phyloP scores from a whole-genome alignment of 169 alveolate species.

The Nephromyces sp. region DNA sequence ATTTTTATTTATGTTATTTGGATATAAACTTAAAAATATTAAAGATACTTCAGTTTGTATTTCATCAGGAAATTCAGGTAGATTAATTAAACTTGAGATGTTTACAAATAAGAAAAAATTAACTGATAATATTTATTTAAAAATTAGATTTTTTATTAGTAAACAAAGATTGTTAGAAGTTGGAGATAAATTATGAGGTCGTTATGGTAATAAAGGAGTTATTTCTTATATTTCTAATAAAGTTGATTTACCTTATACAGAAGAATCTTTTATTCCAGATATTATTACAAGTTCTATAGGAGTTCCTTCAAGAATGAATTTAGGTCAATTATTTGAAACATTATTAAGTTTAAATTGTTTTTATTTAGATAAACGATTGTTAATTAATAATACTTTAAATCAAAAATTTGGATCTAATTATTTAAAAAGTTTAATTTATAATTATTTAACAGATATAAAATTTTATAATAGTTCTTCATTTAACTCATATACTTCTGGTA shows the following conservation, averaged over 20 bases:
- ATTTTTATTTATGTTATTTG: constrained; percentile 12
- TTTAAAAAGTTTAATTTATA: constrained; percentile 25
- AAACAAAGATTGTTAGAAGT: constrained; percentile 20
- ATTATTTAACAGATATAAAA: constrained; percentile 28
- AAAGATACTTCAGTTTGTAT: constrained; percentile 9
- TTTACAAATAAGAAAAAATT: not conserved
- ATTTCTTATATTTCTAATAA: not conserved
- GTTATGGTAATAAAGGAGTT: constrained; percentile 24
- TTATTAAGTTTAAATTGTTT: constrained; percentile 6
- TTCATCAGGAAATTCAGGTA: constrained; percentile 19
- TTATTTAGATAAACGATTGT: constrained; percentile 13
- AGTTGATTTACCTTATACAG: constrained; percentile 6
- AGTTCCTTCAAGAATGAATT: not conserved
- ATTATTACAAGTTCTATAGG: constrained; percentile 9
- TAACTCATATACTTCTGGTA: constrained; percentile 23
- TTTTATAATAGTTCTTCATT: not conserved
- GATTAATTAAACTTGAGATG: constrained; percentile 9
- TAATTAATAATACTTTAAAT: constrained; percentile 6
- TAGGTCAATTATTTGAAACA: constrained; percentile 13
- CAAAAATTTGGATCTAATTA: constrained; percentile 17
- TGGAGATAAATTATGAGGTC: constrained; percentile 17
- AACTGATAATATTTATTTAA: not conserved
- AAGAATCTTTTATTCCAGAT: not conserved
- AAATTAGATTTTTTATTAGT: constrained; percentile 12
- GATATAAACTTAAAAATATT: constrained; percentile 8